phyloP scores from a whole-genome alignment of 192 early-diverging fungal genomes.

The Mortierella claussenii region DNA sequence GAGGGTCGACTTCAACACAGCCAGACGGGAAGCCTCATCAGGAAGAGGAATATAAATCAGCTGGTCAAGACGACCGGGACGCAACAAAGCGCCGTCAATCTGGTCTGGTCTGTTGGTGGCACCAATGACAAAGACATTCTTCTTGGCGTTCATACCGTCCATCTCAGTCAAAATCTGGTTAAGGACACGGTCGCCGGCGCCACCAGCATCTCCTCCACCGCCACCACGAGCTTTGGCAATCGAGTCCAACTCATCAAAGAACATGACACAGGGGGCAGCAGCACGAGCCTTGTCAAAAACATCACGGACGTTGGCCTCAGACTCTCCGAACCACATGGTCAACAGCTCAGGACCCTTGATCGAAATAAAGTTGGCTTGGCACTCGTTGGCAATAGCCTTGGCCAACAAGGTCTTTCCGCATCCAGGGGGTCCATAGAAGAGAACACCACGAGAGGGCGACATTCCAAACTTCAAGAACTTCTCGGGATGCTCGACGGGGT shows the following conservation, averaged over 20 bases:
- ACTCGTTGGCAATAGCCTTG: conserved; percentile 99
- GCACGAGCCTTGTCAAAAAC: conserved; percentile 99
- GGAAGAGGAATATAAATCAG: conserved; percentile 97
- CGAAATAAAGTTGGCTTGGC: conserved; percentile 99
- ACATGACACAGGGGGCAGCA: conserved; percentile 99
- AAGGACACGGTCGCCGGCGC: conserved; percentile 96
- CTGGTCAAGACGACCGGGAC: conserved; percentile 99
- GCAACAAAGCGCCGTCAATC: conserved; percentile 95
- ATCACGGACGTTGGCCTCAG: conserved; percentile 98
- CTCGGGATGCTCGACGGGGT: conserved; percentile 98
- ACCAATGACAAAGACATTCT: conserved; percentile 99
- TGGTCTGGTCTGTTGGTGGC: conserved; percentile 99
- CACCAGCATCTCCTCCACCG: conserved; percentile 73
- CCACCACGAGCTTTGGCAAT: conserved; percentile 95
- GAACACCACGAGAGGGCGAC: conserved; percentile 94
- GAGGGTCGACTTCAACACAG: conserved; percentile 86
- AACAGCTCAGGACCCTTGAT: conserved; percentile 99
- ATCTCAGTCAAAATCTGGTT: conserved; percentile 99
- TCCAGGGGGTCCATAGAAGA: conserved; percentile 99
- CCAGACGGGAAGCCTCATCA: conserved; percentile 86
- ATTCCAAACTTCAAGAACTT: conserved; percentile 99
- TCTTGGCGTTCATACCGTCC: conserved; percentile 99
- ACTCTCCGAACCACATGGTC: conserved; percentile 99
- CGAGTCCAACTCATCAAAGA: conserved; percentile 99
- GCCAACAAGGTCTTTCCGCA: conserved; percentile 98